Evolutionary conservation across 495 filamentous ascomycete genomes (phyloP).

Genomic region (Penicillium riverlandense): DNA sequence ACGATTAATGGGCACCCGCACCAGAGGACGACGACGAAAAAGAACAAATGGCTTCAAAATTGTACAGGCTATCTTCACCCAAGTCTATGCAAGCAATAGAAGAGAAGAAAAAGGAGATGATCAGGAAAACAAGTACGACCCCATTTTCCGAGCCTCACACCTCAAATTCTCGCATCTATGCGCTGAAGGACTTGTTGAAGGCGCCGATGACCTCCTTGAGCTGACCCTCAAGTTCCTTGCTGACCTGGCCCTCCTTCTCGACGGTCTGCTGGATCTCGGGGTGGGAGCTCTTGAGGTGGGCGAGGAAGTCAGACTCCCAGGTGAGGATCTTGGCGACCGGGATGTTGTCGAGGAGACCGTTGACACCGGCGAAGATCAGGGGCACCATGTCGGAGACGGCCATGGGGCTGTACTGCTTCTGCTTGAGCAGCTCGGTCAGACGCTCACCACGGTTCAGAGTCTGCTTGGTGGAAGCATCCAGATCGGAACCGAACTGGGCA

Average conservation of each 20-base stretch:
- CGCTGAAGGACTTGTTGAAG: slow-evolving; percentile 92
- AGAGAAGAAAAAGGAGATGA: slow-evolving; percentile 3
- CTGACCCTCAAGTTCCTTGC: slow-evolving; percentile 87
- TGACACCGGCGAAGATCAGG: slow-evolving; percentile 98
- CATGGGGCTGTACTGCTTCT: slow-evolving; percentile 99
- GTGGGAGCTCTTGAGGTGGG: slow-evolving; percentile 86
- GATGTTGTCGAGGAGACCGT: slow-evolving; percentile 82
- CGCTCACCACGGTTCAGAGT: slow-evolving; percentile 98
- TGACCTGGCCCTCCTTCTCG: slow-evolving; percentile 91
- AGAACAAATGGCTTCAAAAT: slow-evolving; percentile 46
- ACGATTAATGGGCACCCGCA: slow-evolving; percentile 5
- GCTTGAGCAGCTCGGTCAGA: slow-evolving; percentile 98
- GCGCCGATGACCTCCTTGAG: slow-evolving; percentile 67
- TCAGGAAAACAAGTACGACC: slow-evolving; percentile 37
- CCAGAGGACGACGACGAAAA: slow-evolving; percentile 24
- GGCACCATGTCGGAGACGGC: slow-evolving; percentile 99
- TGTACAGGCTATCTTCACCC: slow-evolving; percentile 44
- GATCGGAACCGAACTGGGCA: slow-evolving; percentile 99
- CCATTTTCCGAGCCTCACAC: slow-evolving; percentile 23
- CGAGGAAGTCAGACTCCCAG: slow-evolving; percentile 92
- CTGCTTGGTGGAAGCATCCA: slow-evolving; percentile 98
- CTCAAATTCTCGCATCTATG: slow-evolving; percentile 37
- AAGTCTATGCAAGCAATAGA: slow-evolving; percentile 40
- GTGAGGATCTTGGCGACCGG: slow-evolving; percentile 79
- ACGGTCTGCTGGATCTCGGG: slow-evolving; percentile 76